Percentiles rank a stretch among this genome's conserved stretches.
Evolutionary conservation across 768 basidiomycete species (phyloP).

Genomic region (Termitomyces sp.): DNA sequence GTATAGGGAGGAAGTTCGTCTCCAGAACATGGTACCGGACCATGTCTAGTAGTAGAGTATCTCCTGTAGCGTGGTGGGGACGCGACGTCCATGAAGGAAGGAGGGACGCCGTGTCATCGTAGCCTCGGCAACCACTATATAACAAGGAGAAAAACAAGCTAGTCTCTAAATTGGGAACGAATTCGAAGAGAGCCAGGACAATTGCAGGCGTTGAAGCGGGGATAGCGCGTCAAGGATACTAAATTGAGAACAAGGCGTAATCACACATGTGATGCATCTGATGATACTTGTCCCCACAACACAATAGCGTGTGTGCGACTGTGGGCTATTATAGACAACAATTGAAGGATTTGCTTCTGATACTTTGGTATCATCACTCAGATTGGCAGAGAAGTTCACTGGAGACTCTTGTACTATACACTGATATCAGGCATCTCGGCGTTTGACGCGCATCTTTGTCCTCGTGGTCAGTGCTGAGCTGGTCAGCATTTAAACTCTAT

Average conservation of each 20-base stretch:
- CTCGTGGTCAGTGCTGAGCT: not conserved
- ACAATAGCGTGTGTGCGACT: not conserved
- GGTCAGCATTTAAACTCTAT: not conserved
- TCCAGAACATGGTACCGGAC: constrained; percentile 47
- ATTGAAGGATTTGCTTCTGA: constrained; percentile 1
- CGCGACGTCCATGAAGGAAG: constrained; percentile 41
- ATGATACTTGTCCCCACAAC: constrained; percentile 1
- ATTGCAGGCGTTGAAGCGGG: constrained; percentile 20
- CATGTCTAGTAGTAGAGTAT: constrained; percentile 44
- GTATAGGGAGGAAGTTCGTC: constrained; percentile 49
- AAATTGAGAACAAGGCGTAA: constrained; percentile 19
- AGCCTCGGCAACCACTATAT: constrained; percentile 17
- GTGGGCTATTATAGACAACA: constrained; percentile 1
- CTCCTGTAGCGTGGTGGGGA: constrained; percentile 52
- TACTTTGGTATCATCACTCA: not conserved
- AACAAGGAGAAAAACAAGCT: constrained; percentile 28
- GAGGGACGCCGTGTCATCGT: not conserved
- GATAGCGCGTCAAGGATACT: not conserved
- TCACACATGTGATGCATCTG: constrained; percentile 12
- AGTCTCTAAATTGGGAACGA: constrained; percentile 17
- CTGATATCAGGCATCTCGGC: not conserved
- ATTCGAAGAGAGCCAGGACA: constrained; percentile 11
- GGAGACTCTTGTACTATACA: not conserved
- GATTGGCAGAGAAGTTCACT: not conserved
- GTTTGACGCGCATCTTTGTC: not conserved